Conservation (phyloP, 352 stramenopile genomes). For the Globisporangium cederbergense region DNA sequence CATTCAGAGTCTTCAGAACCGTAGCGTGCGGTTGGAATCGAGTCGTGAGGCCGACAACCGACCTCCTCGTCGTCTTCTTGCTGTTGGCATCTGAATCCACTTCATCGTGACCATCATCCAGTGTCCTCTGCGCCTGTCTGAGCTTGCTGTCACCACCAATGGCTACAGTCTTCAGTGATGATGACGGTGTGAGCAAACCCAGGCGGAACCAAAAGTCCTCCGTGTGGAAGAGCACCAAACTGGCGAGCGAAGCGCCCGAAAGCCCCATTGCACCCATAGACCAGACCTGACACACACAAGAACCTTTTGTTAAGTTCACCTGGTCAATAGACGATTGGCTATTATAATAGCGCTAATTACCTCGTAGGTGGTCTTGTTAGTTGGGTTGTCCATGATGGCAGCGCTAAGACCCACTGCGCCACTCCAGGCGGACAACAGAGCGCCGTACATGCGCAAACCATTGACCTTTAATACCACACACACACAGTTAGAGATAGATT, state of each 20-base stretch:
- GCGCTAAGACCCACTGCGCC: constrained; percentile 31
- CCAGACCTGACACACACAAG: constrained; percentile 27
- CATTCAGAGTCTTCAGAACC: neutral
- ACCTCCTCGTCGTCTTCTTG: neutral
- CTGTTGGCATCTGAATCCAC: neutral
- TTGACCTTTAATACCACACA: constrained; percentile 35
- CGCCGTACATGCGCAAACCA: constrained; percentile 39
- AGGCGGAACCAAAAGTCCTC: constrained; percentile 55
- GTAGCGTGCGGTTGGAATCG: neutral
- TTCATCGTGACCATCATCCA: neutral
- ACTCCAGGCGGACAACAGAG: constrained; percentile 39
- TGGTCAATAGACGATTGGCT: no score
- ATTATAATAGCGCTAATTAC: constrained; percentile 15
- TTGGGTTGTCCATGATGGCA: constrained; percentile 41
- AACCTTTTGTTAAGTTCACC: no score
- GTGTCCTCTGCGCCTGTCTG: neutral
- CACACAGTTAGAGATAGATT: neutral
- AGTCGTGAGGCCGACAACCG: neutral
- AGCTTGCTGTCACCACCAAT: neutral
- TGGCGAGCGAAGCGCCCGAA: constrained; percentile 28
- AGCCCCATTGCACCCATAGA: constrained; percentile 52
- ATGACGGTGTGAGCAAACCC: constrained; percentile 4
- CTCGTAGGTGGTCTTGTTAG: constrained; percentile 36
- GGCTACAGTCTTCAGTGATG: neutral
- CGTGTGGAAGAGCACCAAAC: constrained; percentile 42